Base-by-base conservation (phyloP, 2,329 filamentous ascomycete genomes). In the Exophiala bonariae region DNA sequence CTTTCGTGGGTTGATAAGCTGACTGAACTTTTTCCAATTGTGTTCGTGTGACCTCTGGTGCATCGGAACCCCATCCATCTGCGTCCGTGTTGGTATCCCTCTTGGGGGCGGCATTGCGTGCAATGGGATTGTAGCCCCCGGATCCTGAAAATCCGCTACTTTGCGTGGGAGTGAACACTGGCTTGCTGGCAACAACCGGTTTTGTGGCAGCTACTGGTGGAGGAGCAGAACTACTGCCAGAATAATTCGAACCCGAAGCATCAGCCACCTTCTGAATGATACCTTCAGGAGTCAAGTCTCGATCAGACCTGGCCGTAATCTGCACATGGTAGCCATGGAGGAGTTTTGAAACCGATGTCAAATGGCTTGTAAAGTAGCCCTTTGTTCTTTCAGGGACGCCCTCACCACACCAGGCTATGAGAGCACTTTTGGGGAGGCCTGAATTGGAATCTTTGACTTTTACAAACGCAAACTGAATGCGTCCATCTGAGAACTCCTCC, bases 341-440 rank as follows among this genome's bases (percentile, higher is more conserved):
- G 59, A 96, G 79, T 71, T 96, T 96, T 53, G 90, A 85, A 30
- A 97, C 90, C 38, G 89, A 86, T 51, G 87, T 85, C 38, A 93
- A 76, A 71, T 99, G 92, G 72, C 90, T 96, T 58, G 89, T 96
- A 67, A 99, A 99, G 72, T 97, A 97, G 57, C 93, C 93, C 73
- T 97, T 99, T 52, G 92, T 97, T 62, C 92, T 80, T 72, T 99
- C 93, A n/a, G 93, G 93, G 13, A 99, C 93, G 60, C 93, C 93
- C 64, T 95, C 92, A 58, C 93, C 93, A 68, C 93, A 99, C 87
- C 93, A 99, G 58, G 87, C 91, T 65, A 99, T 89, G 58, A 99
- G 79, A 50, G 95, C 89, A 66, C 85, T 87, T 76, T 99, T 99
- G 40, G 92, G 90, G 13, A 99, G 81, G 17, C 78, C 75, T 2